These are phyloP conservation scores for Begonia fuchsioides DNA, from an alignment of 306 rosid species.

Conservation along the genomic window DNA sequence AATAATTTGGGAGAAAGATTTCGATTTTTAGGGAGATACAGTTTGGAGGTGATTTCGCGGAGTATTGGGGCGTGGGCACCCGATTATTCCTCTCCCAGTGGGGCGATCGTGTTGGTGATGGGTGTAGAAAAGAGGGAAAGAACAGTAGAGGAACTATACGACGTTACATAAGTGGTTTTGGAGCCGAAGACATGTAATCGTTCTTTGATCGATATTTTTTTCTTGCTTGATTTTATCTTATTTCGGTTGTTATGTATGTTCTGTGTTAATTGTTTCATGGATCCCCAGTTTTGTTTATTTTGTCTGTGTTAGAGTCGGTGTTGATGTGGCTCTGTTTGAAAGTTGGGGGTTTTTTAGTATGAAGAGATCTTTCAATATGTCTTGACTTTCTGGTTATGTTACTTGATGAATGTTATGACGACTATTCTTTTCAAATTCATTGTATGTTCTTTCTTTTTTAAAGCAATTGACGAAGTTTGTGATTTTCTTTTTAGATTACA, in stretches of 20 bases:
- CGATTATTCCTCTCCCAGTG: constrained; percentile 17
- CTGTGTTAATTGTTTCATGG: too few relatives aligned
- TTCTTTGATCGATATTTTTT: constrained; percentile 23
- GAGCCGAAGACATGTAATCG: constrained; percentile 39
- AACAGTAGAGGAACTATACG: constrained; percentile 22
- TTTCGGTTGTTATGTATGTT: constrained; percentile 2
- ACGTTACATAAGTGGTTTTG: constrained; percentile 21
- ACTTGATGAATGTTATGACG: not conserved
- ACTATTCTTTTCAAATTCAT: not conserved
- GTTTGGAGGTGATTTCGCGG: too few relatives aligned
- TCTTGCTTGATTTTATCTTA: constrained; percentile 6
- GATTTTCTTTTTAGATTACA: constrained; percentile 30
- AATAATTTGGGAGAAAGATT: too few relatives aligned
- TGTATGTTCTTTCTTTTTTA: constrained; percentile 1
- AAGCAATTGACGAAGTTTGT: constrained; percentile 23
- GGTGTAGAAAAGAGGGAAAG: constrained; percentile 20
- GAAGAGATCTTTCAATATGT: not conserved
- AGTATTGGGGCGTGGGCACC: not conserved
- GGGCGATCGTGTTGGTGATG: constrained; percentile 19
- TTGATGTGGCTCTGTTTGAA: constrained; percentile 1
- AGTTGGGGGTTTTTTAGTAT: constrained; percentile 12
- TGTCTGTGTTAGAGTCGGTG: constrained; percentile 23
- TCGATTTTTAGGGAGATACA: too few relatives aligned
- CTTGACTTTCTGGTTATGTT: not conserved
- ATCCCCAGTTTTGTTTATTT: constrained; percentile 11